Conservation (phyloP, 2,329 filamentous ascomycete species). For the Alternaria novae-zelandiae region DNA sequence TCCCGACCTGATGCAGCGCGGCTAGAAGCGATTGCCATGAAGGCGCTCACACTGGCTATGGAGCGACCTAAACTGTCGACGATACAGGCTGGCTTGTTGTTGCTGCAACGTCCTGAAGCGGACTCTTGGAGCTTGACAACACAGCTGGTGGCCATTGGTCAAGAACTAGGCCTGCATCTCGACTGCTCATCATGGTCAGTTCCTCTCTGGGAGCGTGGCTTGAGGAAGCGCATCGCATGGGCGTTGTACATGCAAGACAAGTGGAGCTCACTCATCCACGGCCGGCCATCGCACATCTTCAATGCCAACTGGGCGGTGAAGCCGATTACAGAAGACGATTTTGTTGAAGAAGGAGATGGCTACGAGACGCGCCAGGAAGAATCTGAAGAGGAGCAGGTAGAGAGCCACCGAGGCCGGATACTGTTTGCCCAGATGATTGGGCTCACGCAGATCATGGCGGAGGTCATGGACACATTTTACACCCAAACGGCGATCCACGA, state of each 20-base stretch:
- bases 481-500: conserved; percentile 76
- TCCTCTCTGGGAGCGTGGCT: conserved; percentile 82
- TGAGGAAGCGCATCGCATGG: conserved; percentile 88
- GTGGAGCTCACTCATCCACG: conserved; percentile 86
- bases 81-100: conserved; percentile 75
- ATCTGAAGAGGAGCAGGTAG: conserved; percentile 64
- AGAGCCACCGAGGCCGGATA: conserved; percentile 71
- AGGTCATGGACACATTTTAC: conserved; percentile 84
- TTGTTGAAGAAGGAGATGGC: conserved; percentile 65
- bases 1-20: conserved; percentile 74
- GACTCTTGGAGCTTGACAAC: conserved; percentile 86
- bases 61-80: conserved; percentile 82
- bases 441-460: conserved; percentile 75
- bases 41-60: conserved; percentile 77
- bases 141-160: conserved; percentile 83
- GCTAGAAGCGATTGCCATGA: conserved; percentile 75
- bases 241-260: conserved; percentile 94
- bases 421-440: conserved; percentile 78
- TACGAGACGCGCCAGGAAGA: conserved; percentile 59
- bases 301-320: conserved; percentile 78
- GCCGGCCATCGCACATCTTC: conserved; percentile 79
- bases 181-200: conserved; percentile 89
- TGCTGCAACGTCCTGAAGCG: conserved; percentile 76
- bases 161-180: conserved; percentile 87
- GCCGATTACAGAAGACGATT: conserved; percentile 69